Base-by-base conservation (phyloP, 805 yeast species). In the Cyberlindnera sargentensis region DNA sequence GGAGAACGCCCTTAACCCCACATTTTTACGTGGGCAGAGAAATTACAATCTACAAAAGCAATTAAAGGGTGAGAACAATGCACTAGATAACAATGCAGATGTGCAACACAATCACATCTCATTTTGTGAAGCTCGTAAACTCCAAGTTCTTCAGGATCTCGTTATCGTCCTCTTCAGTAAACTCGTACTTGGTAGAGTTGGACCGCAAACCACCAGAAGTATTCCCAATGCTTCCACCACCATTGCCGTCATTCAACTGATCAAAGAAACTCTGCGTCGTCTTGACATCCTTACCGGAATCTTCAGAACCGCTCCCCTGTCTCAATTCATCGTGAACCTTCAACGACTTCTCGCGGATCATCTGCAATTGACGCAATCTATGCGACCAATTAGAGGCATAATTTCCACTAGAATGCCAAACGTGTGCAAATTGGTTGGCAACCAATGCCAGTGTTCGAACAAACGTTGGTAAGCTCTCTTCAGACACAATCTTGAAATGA, bases 391-490 rank as follows among this genome's bases (percentile, higher is more conserved):
- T 80, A 34, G 81, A 73, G 6, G 70, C 65, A 61, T 73, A 79
- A 31, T 67, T 67, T 4, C 80, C 80, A 40, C 71, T 71, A 8
- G 77, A 64, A 51, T 82, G 82, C 88, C 93, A 86, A 15, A 82
- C 81, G 26, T 73, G 71, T 1, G 95, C 88, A 61, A 86, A 84
- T 47, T 79, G 82, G 49, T 77, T 75, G 4, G 89, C 82, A 42
- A 79, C 70, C 23, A 82, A 57, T 2, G 85, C 78, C 47, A 83
- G 63, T 47, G 82, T 83, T 39, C 95, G 70, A 8, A 87, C 74
- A 57, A 81, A 80, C 4, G 66, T 63, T 0, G 95, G 73, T 39
- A 89, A 63, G 30, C 78, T 74, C 36, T 69, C 71, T 42, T 71
- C 80, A 15, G 81, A 72, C 6, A 88, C 68, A 25, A 88, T 67